A percentile compares a stretch with the other conserved stretches of the same genome.
These are phyloP conservation scores for Pseudozyma pruni DNA, from an alignment of 1,284 basidiomycete genomes.

Conservation along the genomic window DNA sequence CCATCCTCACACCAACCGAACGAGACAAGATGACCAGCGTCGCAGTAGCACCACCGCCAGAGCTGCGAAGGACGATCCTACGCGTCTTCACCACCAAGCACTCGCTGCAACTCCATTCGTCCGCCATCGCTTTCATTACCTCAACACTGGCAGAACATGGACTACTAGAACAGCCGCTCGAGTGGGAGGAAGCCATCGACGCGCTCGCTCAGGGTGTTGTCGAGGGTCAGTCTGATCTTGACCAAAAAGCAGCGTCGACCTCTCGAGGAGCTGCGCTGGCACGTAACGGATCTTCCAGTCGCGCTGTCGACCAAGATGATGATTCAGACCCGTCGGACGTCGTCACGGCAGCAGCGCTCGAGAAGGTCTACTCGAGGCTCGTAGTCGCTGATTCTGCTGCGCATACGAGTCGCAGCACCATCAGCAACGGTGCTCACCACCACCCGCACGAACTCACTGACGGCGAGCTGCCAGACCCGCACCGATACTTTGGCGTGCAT, in stretches of 20 bases:
- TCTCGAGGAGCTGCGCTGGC: slow-evolving; percentile 1
- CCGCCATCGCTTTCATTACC: slow-evolving; percentile 62
- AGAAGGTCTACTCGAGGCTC: slow-evolving; percentile 60
- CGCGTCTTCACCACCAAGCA: slow-evolving; percentile 63
- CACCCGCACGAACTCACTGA: slow-evolving; percentile 54
- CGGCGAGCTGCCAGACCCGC: slow-evolving; percentile 79
- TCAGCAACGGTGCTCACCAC: slow-evolving; percentile 8
- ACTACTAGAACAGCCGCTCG: slow-evolving; percentile 49
- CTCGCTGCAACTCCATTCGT: slow-evolving; percentile 63
- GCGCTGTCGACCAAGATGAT: background rate
- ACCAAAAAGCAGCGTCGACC: background rate
- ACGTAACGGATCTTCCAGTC: background rate
- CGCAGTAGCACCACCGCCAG: slow-evolving; percentile 34
- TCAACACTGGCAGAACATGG: slow-evolving; percentile 59
- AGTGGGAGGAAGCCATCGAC: slow-evolving; percentile 65
- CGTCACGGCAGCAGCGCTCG: slow-evolving; percentile 57
- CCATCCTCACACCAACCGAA: background rate
- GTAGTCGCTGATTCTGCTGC: slow-evolving; percentile 58
- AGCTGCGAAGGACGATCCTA: slow-evolving; percentile 58
- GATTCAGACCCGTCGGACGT: slow-evolving; percentile 24
- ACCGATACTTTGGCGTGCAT: slow-evolving; percentile 83
- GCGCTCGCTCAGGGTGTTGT: slow-evolving; percentile 62
- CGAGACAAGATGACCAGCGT: background rate
- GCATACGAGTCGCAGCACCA: slow-evolving; percentile 4
- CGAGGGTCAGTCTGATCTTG: slow-evolving; percentile 43